phyloP scores from a whole-genome alignment of 352 stramenopile genomes.

The Globisporangium cederbergense region DNA sequence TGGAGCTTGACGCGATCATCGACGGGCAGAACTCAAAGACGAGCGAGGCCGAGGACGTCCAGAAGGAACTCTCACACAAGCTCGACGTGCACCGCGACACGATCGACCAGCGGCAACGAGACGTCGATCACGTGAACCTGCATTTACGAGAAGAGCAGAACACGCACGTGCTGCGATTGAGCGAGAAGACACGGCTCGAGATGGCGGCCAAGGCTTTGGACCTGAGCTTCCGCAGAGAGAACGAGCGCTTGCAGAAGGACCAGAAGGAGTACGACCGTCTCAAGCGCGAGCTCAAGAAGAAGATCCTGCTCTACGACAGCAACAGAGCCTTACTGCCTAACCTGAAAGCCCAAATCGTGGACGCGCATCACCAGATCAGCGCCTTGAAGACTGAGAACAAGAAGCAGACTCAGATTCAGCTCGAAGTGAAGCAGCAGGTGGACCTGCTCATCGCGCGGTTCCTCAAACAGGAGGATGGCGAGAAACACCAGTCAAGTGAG shows the following conservation, averaged over 20 bases:
- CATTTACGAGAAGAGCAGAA: constrained; percentile 87
- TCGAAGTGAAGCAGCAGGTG: constrained; percentile 89
- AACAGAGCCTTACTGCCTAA: constrained; percentile 77
- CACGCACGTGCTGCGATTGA: constrained; percentile 65
- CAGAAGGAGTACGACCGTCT: constrained; percentile 82
- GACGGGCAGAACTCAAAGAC: constrained; percentile 48
- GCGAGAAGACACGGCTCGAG: constrained; percentile 69
- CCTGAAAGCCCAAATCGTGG: constrained; percentile 73
- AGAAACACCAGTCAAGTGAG: constrained; percentile 64
- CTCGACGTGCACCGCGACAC: constrained; percentile 88
- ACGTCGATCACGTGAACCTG: constrained; percentile 86
- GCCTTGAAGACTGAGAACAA: constrained; percentile 67
- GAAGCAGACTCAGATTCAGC: constrained; percentile 52
- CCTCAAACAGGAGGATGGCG: constrained; percentile 80
- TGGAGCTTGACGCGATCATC: constrained; percentile 35
- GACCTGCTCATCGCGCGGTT: constrained; percentile 89
- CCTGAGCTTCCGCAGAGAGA: constrained; percentile 49
- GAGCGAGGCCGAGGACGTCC: constrained; percentile 74
- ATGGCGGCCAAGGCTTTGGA: constrained; percentile 60
- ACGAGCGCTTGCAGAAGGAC: constrained; percentile 49
- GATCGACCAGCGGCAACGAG: constrained; percentile 89
- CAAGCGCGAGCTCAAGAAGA: constrained; percentile 89
- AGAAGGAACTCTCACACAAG: constrained; percentile 79
- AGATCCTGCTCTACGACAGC: constrained; percentile 72
- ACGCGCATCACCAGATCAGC: constrained; percentile 67